A percentile compares a stretch with the other conserved stretches of the same genome.
Conservation (phyloP, 768 basidiomycete species). For the Asterophora lycoperdoides region DNA sequence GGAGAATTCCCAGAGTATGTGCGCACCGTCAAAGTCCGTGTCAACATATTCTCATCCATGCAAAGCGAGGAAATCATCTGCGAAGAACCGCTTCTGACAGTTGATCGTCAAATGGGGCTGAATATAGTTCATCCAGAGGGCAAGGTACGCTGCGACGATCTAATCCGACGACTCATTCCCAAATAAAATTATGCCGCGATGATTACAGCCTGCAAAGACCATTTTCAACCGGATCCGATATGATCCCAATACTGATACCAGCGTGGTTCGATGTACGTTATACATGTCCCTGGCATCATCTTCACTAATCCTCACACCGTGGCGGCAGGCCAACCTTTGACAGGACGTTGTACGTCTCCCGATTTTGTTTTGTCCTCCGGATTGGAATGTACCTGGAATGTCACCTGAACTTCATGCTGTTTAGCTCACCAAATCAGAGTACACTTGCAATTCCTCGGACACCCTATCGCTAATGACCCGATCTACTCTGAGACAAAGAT, state of each 20-base stretch:
- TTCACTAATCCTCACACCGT: constrained; percentile 1
- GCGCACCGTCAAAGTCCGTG: constrained; percentile 9
- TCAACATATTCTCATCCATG: not conserved
- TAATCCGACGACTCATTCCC: not conserved
- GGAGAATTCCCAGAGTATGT: constrained; percentile 84
- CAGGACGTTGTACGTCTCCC: constrained; percentile 77
- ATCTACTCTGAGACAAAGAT: constrained; percentile 80
- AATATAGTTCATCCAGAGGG: constrained; percentile 96
- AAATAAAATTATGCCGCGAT: not conserved
- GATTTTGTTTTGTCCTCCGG: constrained; percentile 1
- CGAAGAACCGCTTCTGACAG: constrained; percentile 82
- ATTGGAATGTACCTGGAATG: not conserved
- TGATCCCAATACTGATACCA: constrained; percentile 74
- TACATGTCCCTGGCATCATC: constrained; percentile 4
- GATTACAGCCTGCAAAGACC: constrained; percentile 74
- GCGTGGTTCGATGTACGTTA: constrained; percentile 75
- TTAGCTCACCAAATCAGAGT: constrained; percentile 96
- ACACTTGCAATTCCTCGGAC: constrained; percentile 90
- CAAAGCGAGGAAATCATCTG: constrained; percentile 74
- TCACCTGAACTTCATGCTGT: constrained; percentile 5
- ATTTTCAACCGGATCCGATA: constrained; percentile 82
- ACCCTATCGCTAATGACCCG: constrained; percentile 94
- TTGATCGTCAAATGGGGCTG: constrained; percentile 95
- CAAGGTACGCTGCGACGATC: constrained; percentile 48
- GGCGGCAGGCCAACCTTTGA: constrained; percentile 71